These are phyloP conservation scores for Pleurotus tuber-regium DNA, from an alignment of 768 basidiomycete genomes.

Conservation along the genomic window DNA sequence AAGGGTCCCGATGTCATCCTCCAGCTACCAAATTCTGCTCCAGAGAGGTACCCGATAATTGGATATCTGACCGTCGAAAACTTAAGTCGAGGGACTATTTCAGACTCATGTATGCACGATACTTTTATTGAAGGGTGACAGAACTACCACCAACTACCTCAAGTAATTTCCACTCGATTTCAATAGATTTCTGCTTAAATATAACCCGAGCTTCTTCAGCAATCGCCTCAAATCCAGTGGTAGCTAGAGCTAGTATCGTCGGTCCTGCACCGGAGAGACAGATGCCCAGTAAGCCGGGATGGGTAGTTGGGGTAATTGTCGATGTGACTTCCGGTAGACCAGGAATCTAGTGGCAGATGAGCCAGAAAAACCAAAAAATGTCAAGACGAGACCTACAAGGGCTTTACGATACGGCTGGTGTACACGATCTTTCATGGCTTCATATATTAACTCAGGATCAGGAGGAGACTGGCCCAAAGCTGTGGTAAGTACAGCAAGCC, in stretches of 20 bases:
- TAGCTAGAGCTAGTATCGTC: slow-evolving; percentile 94
- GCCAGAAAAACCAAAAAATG: slow-evolving; percentile 1
- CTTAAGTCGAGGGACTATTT: too few species aligned
- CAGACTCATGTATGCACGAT: too few species aligned
- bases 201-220: slow-evolving; percentile 77
- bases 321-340: slow-evolving; percentile 93
- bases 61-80: too few species aligned
- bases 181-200: slow-evolving; percentile 67
- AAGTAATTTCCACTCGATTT: slow-evolving; percentile 90
- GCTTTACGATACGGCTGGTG: slow-evolving; percentile 95
- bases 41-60: too few species aligned
- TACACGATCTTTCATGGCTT: slow-evolving; percentile 98
- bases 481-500: slow-evolving; percentile 93
- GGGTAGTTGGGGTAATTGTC: slow-evolving; percentile 80
- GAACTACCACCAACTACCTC: slow-evolving; percentile 52
- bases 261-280: slow-evolving; percentile 98
- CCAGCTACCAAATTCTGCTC: too few species aligned
- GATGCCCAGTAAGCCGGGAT: slow-evolving; percentile 94
- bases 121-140: slow-evolving; percentile 21
- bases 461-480: slow-evolving; percentile 89
- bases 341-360: slow-evolving; percentile 64
- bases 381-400: slow-evolving; percentile 67
- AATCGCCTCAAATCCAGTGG: slow-evolving; percentile 77
- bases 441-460: slow-evolving; percentile 95
- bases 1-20: too few species aligned